Evolutionary conservation across 2,329 filamentous ascomycete genomes (phyloP).

Genomic region (Trichoderma brevicompactum): DNA sequence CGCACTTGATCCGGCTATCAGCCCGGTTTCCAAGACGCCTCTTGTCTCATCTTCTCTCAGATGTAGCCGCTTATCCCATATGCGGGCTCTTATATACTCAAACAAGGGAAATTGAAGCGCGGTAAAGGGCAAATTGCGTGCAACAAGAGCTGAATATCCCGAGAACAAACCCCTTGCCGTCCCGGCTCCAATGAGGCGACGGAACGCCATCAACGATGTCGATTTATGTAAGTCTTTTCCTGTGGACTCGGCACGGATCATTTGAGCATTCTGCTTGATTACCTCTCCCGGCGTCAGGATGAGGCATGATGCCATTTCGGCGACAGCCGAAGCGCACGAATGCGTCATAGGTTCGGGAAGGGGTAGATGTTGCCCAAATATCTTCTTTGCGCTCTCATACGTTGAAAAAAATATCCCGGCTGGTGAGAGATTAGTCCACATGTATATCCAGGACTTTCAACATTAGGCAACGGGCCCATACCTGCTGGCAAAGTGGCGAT

Average conservation of each 20-base stretch:
- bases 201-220: constrained; percentile 55
- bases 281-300: constrained; percentile 89
- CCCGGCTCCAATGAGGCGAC: constrained; percentile 57
- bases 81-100: constrained; percentile 65
- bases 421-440: constrained; percentile 38
- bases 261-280: constrained; percentile 92
- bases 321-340: constrained; percentile 71
- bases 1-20: constrained; percentile 74
- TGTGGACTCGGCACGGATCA: constrained; percentile 55
- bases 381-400: constrained; percentile 76
- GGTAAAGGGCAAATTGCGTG: constrained; percentile 84
- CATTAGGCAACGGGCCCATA: constrained; percentile 42
- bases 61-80: constrained; percentile 49
- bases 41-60: constrained; percentile 35
- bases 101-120: constrained; percentile 89
- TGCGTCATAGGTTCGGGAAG: constrained; percentile 73
- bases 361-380: constrained; percentile 58
- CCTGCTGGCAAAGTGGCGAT: constrained; percentile 87
- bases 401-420: constrained; percentile 89
- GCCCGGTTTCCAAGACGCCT: constrained; percentile 65
- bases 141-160: constrained; percentile 81
- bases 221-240: constrained; percentile 33
- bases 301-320: constrained; percentile 82
- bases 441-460: not conserved
- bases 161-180: constrained; percentile 58